A percentile compares a stretch with the other conserved stretches of the same genome.
Conservation (phyloP, 2,329 filamentous ascomycete species). For the Trichophyton benhamiae region DNA sequence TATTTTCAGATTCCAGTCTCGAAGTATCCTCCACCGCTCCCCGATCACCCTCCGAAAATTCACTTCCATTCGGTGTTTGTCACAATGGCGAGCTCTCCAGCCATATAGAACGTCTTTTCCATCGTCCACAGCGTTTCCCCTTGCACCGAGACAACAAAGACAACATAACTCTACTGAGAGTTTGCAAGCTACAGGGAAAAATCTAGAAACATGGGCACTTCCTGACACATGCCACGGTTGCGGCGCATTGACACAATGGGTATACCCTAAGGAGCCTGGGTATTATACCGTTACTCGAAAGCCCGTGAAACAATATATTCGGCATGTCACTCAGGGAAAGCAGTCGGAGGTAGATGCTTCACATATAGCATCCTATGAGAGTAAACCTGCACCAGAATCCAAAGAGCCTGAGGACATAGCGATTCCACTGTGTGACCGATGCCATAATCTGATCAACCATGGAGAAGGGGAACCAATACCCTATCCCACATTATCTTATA, state of each 20-base stretch:
- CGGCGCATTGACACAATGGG: slow-evolving; percentile 47
- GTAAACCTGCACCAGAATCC: not conserved
- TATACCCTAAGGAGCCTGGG: slow-evolving; percentile 43
- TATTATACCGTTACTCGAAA: slow-evolving; percentile 44
- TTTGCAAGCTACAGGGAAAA: not conserved
- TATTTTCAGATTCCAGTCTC: not conserved
- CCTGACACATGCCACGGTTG: slow-evolving; percentile 50
- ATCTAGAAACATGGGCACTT: slow-evolving; percentile 18
- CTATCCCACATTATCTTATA: slow-evolving; percentile 68
- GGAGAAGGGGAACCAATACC: slow-evolving; percentile 57
- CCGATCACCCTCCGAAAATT: not conserved
- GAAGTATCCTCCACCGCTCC: not conserved
- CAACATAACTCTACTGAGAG: not conserved
- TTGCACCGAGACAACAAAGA: not conserved
- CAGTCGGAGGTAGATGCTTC: not conserved
- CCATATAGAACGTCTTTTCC: not conserved
- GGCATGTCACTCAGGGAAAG: not conserved
- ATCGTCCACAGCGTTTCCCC: not conserved
- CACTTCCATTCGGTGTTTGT: not conserved
- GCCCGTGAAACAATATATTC: slow-evolving; percentile 31
- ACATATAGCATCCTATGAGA: not conserved
- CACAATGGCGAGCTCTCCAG: not conserved
- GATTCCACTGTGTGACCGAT: slow-evolving; percentile 68
- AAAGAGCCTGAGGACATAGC: slow-evolving; percentile 1
- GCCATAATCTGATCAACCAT: slow-evolving; percentile 70